Percentiles rank a stretch among this genome's conserved stretches.
phyloP scores from a whole-genome alignment of 345 rosid genomes.

The Salix purpurea region DNA sequence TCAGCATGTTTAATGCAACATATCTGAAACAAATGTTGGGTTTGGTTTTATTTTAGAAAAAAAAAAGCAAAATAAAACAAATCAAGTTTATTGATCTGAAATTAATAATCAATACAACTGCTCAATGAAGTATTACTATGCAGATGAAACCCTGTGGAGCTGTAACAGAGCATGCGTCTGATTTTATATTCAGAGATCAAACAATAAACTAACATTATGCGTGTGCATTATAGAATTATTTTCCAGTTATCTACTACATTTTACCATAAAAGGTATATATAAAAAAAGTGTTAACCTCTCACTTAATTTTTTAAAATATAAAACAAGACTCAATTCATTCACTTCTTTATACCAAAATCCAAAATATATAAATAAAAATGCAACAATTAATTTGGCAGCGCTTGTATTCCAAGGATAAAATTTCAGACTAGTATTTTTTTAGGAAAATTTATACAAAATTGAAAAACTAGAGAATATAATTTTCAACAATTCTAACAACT shows the following conservation, averaged over 20 bases:
- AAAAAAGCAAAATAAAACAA: background rate
- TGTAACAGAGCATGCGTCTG: background rate
- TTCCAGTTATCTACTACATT: background rate
- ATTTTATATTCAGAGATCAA: background rate
- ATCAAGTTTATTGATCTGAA: background rate
- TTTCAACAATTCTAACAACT: too few species aligned
- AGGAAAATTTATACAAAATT: background rate
- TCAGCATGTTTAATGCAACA: slow-evolving; percentile 96
- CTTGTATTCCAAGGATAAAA: background rate
- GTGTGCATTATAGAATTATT: background rate
- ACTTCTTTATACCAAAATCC: background rate
- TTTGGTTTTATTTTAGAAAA: slow-evolving; percentile 3
- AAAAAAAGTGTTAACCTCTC: background rate
- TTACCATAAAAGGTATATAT: background rate
- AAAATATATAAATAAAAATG: background rate
- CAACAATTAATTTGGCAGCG: background rate
- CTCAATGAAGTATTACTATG: background rate
- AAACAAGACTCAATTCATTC: background rate
- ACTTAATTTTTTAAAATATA: background rate
- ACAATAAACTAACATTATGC: background rate
- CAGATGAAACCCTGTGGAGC: background rate
- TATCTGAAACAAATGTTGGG: slow-evolving; percentile 48
- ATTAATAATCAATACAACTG: background rate
- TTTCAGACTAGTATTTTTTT: background rate
- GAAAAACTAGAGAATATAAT: background rate